Percentiles rank a stretch among this genome's conserved stretches.
These are phyloP conservation scores for Pseudogymnoascus sp. DNA, from an alignment of 2,329 filamentous ascomycete genomes.

Conservation along the genomic window DNA sequence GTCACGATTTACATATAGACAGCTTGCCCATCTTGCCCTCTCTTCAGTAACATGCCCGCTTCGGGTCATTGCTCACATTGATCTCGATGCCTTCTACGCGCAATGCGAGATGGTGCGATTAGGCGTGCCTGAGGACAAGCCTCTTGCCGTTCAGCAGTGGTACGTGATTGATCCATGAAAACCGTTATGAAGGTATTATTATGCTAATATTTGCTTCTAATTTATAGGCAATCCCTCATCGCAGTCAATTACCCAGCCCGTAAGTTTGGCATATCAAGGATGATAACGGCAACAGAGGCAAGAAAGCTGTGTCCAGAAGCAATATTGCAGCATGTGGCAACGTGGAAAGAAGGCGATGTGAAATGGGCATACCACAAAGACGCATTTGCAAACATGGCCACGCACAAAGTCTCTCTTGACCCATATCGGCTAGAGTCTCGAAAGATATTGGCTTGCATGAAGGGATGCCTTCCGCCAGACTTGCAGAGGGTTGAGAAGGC, in stretches of 20 bases:
- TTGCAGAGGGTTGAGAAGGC: constrained; percentile 82
- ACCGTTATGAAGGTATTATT: neutral
- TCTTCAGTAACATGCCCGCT: constrained; percentile 67
- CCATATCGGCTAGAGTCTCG: constrained; percentile 81
- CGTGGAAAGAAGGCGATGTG: constrained; percentile 85
- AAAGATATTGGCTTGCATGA: constrained; percentile 71
- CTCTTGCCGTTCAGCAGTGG: constrained; percentile 92
- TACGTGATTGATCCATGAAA: constrained; percentile 27
- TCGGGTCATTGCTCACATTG: constrained; percentile 81
- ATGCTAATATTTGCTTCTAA: neutral
- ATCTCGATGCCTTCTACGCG: constrained; percentile 95
- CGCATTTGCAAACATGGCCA: constrained; percentile 68
- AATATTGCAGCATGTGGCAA: constrained; percentile 85
- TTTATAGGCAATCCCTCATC: constrained; percentile 72
- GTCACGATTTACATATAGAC: constrained; percentile 78
- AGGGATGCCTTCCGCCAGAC: constrained; percentile 57
- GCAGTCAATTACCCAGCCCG: constrained; percentile 93
- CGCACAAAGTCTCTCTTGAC: constrained; percentile 89
- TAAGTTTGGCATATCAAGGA: constrained; percentile 67
- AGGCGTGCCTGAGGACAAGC: constrained; percentile 62
- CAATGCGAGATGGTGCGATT: constrained; percentile 93
- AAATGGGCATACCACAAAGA: constrained; percentile 88
- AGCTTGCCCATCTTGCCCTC: constrained; percentile 66
- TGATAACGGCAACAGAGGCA: constrained; percentile 73
- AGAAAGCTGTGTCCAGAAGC: constrained; percentile 78